Base-by-base conservation (phyloP, 169 alveolate genomes). In the Plasmodium reichenowi region DNA sequence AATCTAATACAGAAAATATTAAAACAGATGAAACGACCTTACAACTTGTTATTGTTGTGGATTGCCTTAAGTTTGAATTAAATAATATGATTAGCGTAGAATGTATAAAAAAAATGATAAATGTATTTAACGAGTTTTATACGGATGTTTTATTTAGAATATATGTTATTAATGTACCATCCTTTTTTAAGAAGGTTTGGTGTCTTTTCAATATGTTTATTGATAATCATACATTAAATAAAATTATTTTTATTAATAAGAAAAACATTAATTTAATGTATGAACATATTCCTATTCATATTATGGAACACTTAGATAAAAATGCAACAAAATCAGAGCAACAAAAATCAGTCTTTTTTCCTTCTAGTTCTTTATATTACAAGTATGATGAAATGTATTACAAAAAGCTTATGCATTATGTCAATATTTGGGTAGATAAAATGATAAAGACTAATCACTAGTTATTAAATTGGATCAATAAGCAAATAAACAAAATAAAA, bases 181-280 rank as follows among this genome's bases (percentile, higher is more conserved):
- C 72, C 1, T 78, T 78, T 78, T 78, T 78, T 78, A 78, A 78
- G 64, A 78, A 78, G 24, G 89, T 78, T 1, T 78, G 89, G 89
- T 78, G 80, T 10, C 45, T 78, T 26, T 78, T 66, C 67, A 78
- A 78, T 47, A 78, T 78, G 89, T 78, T 78, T 52, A 78, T 78
- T 12, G 89, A 78, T 78, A 78, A 78, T 78, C 89, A 78, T 58
- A 78, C 89, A 9, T 56, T 78, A 59, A 78, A 78, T n/a, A 78
- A 78, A 78, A 78, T 78, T 50, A 78, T 78, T 7, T 66, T 78
- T 60, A 78, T 78, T 26, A 78, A 78, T 78, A 78, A 78, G 66
- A 78, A 78, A 78, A 78, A 78, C 7, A 78, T 78, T 20, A 78
- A 24, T 59, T n/a, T 78, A 60, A 78, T 78, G 89, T 78, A 78